Percentiles rank a stretch among this genome's conserved stretches.
These are phyloP conservation scores for Symbiotaphrina buchneri DNA, from an alignment of 495 filamentous ascomycete species.

Conservation along the genomic window DNA sequence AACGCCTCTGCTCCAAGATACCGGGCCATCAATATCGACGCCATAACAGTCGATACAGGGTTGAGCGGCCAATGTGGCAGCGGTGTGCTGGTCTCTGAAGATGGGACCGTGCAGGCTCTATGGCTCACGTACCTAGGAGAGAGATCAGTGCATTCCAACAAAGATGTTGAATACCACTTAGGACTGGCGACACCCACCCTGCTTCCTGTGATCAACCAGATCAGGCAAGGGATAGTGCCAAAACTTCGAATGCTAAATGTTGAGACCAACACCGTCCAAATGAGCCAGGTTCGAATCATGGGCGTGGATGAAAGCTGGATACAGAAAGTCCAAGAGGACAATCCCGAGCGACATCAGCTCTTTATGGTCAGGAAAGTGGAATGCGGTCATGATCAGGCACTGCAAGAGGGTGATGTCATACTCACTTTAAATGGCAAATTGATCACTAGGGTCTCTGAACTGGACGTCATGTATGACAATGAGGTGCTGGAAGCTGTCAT, in stretches of 20 bases:
- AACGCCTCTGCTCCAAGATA: constrained; percentile 84
- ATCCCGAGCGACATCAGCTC: constrained; percentile 78
- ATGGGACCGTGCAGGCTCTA: constrained; percentile 79
- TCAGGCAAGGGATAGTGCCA: constrained; percentile 56
- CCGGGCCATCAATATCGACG: constrained; percentile 87
- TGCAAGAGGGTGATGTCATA: constrained; percentile 84
- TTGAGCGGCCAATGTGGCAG: constrained; percentile 85
- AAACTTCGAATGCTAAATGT: constrained; percentile 76
- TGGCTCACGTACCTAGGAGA: constrained; percentile 97
- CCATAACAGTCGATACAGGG: constrained; percentile 87
- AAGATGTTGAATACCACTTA: constrained; percentile 93
- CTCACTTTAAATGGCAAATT: constrained; percentile 77
- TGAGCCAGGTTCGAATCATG: constrained; percentile 97
- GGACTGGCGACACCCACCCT: constrained; percentile 77
- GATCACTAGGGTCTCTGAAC: constrained; percentile 76
- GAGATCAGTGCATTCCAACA: constrained; percentile 47
- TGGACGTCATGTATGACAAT: constrained; percentile 92
- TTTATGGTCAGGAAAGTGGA: constrained; percentile 97
- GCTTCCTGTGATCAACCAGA: constrained; percentile 61
- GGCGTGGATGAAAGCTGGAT: constrained; percentile 86
- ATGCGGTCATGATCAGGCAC: constrained; percentile 34
- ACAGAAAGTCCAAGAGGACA: constrained; percentile 59
- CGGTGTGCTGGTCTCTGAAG: constrained; percentile 72
- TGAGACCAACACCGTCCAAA: constrained; percentile 85
- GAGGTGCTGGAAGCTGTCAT: constrained; percentile 65